These are phyloP conservation scores for Auxenochlorella protothecoides DNA, from an alignment of 139 green algal species.

Conservation along the genomic window DNA sequence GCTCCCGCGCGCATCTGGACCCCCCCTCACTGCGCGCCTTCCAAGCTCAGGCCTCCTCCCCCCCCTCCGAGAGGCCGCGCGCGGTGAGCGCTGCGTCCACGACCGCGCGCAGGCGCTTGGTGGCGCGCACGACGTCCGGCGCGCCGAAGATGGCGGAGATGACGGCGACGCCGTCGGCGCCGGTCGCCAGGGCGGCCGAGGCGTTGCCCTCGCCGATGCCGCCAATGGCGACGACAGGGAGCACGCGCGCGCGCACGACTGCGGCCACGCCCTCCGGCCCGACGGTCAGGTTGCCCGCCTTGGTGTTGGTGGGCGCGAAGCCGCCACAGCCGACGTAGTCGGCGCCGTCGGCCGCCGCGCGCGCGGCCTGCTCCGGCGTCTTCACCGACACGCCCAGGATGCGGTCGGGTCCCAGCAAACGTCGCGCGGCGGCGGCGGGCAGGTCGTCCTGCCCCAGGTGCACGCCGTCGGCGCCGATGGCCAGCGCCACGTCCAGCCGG, in stretches of 20 bases:
- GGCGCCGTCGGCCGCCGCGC: conserved; percentile 52
- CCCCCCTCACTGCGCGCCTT: too few relatives aligned
- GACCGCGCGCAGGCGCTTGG: conserved; percentile 23
- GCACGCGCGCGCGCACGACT: background rate
- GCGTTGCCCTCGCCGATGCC: conserved; percentile 60
- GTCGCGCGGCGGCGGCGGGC: conserved; percentile 38
- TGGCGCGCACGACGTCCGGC: conserved; percentile 34
- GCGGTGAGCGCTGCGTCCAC: conserved; percentile 19
- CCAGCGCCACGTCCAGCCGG: conserved; percentile 82
- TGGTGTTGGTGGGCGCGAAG: conserved; percentile 70
- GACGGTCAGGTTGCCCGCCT: conserved; percentile 25
- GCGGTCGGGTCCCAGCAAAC: conserved; percentile 48
- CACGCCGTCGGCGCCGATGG: conserved; percentile 66
- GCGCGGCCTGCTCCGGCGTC: conserved; percentile 49
- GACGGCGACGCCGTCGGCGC: conserved; percentile 59
- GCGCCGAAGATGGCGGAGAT: conserved; percentile 66
- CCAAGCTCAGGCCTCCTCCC: too few relatives aligned
- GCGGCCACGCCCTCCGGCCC: background rate
- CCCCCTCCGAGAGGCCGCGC: too few relatives aligned
- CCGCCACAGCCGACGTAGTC: conserved; percentile 84
- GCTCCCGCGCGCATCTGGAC: too few relatives aligned
- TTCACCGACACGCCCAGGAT: conserved; percentile 83
- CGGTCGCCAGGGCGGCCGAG: conserved; percentile 25
- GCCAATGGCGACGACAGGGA: conserved; percentile 85
- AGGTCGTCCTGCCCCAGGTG: conserved; percentile 86